phyloP scores from a whole-genome alignment of 2,329 filamentous ascomycete genomes.

The Aspergillus felis region DNA sequence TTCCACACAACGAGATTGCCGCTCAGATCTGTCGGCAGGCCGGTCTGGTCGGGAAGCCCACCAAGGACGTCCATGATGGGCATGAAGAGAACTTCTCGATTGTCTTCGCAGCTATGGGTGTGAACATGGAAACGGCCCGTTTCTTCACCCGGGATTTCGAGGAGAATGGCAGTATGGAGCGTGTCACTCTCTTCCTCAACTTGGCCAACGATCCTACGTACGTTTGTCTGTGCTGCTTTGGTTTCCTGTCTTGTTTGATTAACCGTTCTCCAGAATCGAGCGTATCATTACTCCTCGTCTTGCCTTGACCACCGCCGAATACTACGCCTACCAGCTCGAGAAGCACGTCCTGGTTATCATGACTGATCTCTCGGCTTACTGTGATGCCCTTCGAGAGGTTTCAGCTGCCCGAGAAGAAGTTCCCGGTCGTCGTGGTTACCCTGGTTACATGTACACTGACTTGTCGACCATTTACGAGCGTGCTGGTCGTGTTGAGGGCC shows the following conservation, averaged over 20 bases:
- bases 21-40: constrained; percentile 98
- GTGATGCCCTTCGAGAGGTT: constrained; percentile 96
- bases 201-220: constrained; percentile 98
- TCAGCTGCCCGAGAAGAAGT: constrained; percentile 98
- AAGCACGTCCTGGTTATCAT: constrained; percentile 99
- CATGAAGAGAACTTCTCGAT: constrained; percentile 99
- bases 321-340: constrained; percentile 99
- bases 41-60: constrained; percentile 83
- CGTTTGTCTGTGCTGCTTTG: constrained; percentile 33
- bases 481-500: constrained; percentile 92
- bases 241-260: neutral
- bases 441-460: constrained; percentile 99
- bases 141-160: constrained; percentile 99
- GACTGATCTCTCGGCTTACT: constrained; percentile 96
- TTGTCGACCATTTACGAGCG: constrained; percentile 99
- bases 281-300: constrained; percentile 99
- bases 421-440: constrained; percentile 97
- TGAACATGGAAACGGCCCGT: constrained; percentile 96
- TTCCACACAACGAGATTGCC: constrained; percentile 98
- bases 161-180: constrained; percentile 98
- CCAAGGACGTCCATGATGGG: constrained; percentile 92
- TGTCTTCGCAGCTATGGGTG: constrained; percentile 99
- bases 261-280: constrained; percentile 67
- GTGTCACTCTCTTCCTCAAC: constrained; percentile 96
- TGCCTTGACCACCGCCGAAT: constrained; percentile 95